Percentiles rank a stretch among this genome's conserved stretches.
phyloP scores from a whole-genome alignment of 805 yeast genomes.

The Kodamaea fukazawae region DNA sequence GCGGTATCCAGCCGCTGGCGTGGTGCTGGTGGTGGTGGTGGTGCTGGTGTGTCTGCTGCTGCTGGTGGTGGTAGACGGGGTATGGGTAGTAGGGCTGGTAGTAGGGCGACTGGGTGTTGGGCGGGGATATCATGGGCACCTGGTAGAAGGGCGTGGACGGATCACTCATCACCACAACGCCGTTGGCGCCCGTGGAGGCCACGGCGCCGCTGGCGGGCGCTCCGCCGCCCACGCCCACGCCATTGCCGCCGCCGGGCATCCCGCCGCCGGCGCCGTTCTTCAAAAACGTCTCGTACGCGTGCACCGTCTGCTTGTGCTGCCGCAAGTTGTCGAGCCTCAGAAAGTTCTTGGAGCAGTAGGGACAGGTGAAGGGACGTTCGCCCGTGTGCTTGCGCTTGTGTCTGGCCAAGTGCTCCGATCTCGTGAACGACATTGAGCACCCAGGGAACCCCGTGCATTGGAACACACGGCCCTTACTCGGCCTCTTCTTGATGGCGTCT shows the following conservation, averaged over 20 bases:
- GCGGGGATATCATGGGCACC: constrained; percentile 23
- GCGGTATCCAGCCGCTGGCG: too few relatives aligned
- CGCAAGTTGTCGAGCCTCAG: constrained; percentile 83
- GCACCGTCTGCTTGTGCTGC: constrained; percentile 82
- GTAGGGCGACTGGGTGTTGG: constrained; percentile 25
- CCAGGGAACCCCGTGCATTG: constrained; percentile 85
- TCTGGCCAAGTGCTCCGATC: constrained; percentile 89
- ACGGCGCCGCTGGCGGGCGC: too few relatives aligned
- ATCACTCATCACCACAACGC: constrained; percentile 2
- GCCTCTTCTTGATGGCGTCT: constrained; percentile 25
- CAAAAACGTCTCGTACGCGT: constrained; percentile 38
- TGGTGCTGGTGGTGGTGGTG: constrained; percentile 2
- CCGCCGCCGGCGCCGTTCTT: constrained; percentile 3
- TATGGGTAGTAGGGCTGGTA: constrained; percentile 12
- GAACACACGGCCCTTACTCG: constrained; percentile 62
- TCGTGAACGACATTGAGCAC: constrained; percentile 83
- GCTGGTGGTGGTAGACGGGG: constrained; percentile 2
- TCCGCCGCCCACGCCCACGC: neutral
- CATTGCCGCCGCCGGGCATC: neutral
- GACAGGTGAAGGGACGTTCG: constrained; percentile 88
- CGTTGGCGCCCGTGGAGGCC: neutral
- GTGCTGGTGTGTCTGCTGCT: constrained; percentile 6
- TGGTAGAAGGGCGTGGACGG: constrained; percentile 12
- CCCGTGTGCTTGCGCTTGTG: constrained; percentile 94
- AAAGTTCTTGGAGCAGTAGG: constrained; percentile 74